Conservation (phyloP, 768 basidiomycete species). For the Dendrothele bispora region DNA sequence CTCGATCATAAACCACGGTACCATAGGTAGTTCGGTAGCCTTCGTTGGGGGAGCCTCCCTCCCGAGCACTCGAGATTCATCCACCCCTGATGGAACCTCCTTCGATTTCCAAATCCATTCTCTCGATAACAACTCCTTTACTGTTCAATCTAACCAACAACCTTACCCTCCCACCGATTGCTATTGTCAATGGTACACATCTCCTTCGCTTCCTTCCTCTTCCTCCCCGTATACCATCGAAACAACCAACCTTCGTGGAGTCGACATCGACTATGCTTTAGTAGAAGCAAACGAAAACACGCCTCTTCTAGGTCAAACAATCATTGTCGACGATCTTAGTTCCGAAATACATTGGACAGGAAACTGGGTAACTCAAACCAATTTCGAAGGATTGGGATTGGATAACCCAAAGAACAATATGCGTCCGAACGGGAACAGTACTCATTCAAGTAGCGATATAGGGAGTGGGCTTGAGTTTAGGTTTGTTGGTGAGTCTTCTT, state of each 20-base stretch:
- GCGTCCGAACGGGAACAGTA: background rate
- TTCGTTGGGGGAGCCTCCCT: too few relatives aligned
- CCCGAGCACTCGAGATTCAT: too few relatives aligned
- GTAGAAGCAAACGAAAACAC: slow-evolving; percentile 8
- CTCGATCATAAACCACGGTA: too few relatives aligned
- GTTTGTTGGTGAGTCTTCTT: background rate
- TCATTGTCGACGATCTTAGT: slow-evolving; percentile 13
- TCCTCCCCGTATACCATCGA: background rate
- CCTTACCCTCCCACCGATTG: too few relatives aligned
- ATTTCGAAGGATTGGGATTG: background rate
- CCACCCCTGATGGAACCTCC: too few relatives aligned
- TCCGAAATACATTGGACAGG: slow-evolving; percentile 11
- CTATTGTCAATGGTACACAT: slow-evolving; percentile 4
- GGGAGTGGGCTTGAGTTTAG: background rate
- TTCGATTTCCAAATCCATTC: too few relatives aligned
- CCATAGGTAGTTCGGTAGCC: too few relatives aligned
- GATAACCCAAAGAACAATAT: too few relatives aligned
- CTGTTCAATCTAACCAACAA: too few relatives aligned
- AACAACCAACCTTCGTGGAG: background rate
- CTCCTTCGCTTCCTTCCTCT: background rate
- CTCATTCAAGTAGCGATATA: background rate
- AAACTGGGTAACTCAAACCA: background rate
- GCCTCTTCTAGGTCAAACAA: slow-evolving; percentile 6
- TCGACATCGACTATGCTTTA: slow-evolving; percentile 9
- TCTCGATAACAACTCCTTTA: too few relatives aligned